phyloP scores from a whole-genome alignment of 441 rosid genomes.

The Viola pubescens region DNA sequence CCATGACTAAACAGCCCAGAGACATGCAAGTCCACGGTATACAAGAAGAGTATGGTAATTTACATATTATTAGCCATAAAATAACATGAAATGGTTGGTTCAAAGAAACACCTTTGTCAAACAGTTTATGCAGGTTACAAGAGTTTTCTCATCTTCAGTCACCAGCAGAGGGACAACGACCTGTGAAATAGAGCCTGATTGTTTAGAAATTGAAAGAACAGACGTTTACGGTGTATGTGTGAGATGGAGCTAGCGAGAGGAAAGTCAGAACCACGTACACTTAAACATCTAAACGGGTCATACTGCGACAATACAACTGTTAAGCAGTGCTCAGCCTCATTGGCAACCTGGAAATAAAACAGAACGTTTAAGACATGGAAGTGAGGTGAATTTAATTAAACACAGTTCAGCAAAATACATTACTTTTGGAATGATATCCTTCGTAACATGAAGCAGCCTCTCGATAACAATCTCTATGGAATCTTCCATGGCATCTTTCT shows the following conservation, averaged over 20 bases:
- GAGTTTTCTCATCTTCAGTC: slow-evolving; percentile 91
- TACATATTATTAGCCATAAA: not conserved
- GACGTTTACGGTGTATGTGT: not conserved
- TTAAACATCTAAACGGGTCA: slow-evolving; percentile 93
- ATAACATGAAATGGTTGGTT: not conserved
- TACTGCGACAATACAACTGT: slow-evolving; percentile 61
- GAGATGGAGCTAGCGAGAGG: slow-evolving; percentile 11
- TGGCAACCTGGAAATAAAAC: slow-evolving; percentile 48
- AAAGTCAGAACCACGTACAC: slow-evolving; percentile 44
- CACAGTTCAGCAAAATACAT: slow-evolving; percentile 14
- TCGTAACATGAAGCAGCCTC: slow-evolving; percentile 72
- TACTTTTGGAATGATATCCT: slow-evolving; percentile 67
- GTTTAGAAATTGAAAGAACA: no score
- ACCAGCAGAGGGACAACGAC: slow-evolving; percentile 82
- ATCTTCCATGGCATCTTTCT: slow-evolving; percentile 84
- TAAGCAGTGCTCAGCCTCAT: slow-evolving; percentile 87
- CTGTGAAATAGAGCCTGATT: slow-evolving; percentile 36
- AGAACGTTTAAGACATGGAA: slow-evolving; percentile 17
- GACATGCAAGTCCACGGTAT: not conserved
- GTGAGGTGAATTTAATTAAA: slow-evolving; percentile 9
- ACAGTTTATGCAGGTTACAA: slow-evolving; percentile 86
- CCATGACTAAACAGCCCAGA: not conserved
- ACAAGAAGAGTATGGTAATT: no score
- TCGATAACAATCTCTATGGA: slow-evolving; percentile 84
- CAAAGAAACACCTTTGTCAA: slow-evolving; percentile 65